Evolutionary conservation across 139 green algal species (phyloP), one percentile per base, ranked within the genome.

Genomic region (Tetratostichococcus sp.): DNA sequence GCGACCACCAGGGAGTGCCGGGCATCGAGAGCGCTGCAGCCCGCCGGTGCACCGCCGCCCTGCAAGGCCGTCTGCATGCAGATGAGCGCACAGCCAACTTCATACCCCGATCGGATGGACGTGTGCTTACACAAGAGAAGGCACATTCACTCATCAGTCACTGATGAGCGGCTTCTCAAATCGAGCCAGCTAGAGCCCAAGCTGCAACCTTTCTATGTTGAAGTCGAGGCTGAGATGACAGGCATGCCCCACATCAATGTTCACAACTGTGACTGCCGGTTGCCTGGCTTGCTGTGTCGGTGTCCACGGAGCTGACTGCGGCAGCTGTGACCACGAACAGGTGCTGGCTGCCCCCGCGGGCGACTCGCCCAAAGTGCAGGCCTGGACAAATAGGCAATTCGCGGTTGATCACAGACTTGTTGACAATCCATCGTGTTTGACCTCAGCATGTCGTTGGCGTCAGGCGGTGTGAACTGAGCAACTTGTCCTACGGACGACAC

Each of bases 251-350:
- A n/a, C n/a, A n/a, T n/a, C n/a, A n/a, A n/a, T n/a, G n/a, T n/a
- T n/a, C n/a, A n/a, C n/a, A n/a, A n/a, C n/a, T n/a, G n/a, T n/a
- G n/a, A n/a, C n/a, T n/a, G n/a, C n/a, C n/a, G n/a, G n/a, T n/a
- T n/a, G n/a, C 35, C 1, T 62, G 11, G n/a, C 77, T 72, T 43
- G 87, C 88, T 19, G 39, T 75, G 31, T 65, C 65, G 19, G 76
- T 83, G 70, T 81, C 76, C 31, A 93, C 30, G 58, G 82, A 76
- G 74, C 88, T 87, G 16, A 62, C 73, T 35, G 89, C 74, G 22
- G 86, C 89, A 78, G 91, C 85, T 0, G 88, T 89, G 33, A 92
- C 85, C 14, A 82, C 87, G 43, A 86, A 94, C 39, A 95, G 77
- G 50, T 85, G 82, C 72, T 82, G 70, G 58, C 28, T 70, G 34